A percentile compares a stretch with the other conserved stretches of the same genome.
Evolutionary conservation across 179 eudicot genomes (phyloP).

Genomic region (Spergularia azorica): DNA sequence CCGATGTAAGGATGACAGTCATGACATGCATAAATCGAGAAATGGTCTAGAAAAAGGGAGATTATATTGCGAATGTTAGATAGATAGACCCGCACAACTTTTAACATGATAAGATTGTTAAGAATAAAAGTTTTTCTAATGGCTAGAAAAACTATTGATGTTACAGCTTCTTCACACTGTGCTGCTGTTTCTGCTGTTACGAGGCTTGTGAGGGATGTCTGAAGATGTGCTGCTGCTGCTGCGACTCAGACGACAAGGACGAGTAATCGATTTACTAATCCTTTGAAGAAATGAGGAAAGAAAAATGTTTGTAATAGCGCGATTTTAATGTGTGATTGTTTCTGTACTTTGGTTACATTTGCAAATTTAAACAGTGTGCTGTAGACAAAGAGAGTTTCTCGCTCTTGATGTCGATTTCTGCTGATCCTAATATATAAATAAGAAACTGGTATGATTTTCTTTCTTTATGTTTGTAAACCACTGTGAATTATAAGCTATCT

Average conservation of each 20-base stretch:
- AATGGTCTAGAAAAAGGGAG: no score
- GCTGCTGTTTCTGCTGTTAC: conserved; percentile 73
- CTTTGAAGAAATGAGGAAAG: conserved; percentile 4
- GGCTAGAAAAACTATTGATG: not conserved
- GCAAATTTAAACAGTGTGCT: no score
- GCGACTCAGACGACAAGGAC: conserved; percentile 31
- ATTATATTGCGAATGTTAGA: no score
- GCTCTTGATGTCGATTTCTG: conserved; percentile 17
- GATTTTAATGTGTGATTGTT: conserved; percentile 5
- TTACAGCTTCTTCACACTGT: conserved; percentile 51
- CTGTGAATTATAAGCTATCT: no score
- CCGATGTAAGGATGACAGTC: no score
- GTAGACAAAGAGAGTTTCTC: conserved; percentile 14
- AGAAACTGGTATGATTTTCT: not conserved
- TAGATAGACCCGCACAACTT: no score
- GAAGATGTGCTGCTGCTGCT: conserved; percentile 49
- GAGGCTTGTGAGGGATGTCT: conserved; percentile 64
- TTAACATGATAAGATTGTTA: no score
- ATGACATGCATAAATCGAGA: no score
- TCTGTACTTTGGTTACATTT: not conserved
- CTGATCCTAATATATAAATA: not conserved
- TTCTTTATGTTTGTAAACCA: no score
- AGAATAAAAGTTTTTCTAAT: no score
- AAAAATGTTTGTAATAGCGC: not conserved
- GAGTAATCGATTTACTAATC: not conserved